phyloP scores from a whole-genome alignment of 2,329 filamentous ascomycete genomes.

The Venturia aucupariae region DNA sequence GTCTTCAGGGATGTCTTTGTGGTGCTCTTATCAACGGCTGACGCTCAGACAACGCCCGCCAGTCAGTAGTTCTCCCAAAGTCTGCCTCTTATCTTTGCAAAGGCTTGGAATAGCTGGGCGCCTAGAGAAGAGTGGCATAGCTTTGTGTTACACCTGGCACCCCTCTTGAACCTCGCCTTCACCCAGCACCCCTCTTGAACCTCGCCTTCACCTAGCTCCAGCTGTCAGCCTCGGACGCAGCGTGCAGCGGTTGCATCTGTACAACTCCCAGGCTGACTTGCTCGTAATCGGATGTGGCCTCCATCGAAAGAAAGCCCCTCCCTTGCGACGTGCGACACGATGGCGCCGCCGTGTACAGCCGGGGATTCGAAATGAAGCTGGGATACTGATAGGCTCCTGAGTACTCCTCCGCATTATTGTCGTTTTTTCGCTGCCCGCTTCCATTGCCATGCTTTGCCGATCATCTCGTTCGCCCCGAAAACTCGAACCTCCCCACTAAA shows the following conservation, averaged over 20 bases:
- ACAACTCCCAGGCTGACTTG: not conserved
- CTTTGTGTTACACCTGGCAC: not conserved
- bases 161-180: too few species aligned
- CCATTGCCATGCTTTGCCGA: not conserved
- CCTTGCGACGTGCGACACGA: too few species aligned
- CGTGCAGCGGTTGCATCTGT: not conserved
- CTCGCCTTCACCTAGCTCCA: too few species aligned
- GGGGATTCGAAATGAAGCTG: not conserved
- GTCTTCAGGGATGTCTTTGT: not conserved
- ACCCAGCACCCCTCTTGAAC: too few species aligned
- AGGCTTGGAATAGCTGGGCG: not conserved
- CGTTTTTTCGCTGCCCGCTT: not conserved
- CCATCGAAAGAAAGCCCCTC: not conserved
- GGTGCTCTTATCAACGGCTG: not conserved
- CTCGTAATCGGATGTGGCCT: not conserved
- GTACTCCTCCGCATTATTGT: not conserved
- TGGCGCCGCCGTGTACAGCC: not conserved
- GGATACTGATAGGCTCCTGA: not conserved
- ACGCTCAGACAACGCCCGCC: too few species aligned
- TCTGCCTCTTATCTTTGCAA: constrained; percentile 6
- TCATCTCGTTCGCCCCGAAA: not conserved
- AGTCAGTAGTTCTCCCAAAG: not conserved
- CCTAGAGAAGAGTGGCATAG: not conserved
- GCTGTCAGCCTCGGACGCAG: not conserved
- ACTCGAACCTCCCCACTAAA: not conserved